phyloP scores from a whole-genome alignment of 192 early-diverging fungal genomes.

The Backusella morwellensis region DNA sequence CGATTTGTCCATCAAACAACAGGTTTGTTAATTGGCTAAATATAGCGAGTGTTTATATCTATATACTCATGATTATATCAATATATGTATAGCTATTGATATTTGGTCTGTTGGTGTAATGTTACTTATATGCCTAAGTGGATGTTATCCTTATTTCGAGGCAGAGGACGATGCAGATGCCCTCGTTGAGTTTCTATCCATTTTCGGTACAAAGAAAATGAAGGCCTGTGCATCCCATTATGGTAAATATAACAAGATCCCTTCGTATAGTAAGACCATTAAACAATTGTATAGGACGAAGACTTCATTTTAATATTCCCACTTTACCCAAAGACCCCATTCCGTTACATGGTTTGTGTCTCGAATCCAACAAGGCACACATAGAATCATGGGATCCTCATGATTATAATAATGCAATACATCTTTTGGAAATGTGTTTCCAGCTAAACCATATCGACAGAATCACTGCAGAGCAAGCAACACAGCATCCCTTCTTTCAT shows the following conservation, averaged over 20 bases:
- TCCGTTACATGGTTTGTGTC: slow-evolving; percentile 39
- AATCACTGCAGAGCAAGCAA: slow-evolving; percentile 74
- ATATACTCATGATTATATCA: too few species aligned
- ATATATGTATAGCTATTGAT: slow-evolving; percentile 66
- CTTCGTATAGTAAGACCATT: too few species aligned
- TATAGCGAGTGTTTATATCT: too few species aligned
- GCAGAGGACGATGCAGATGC: slow-evolving; percentile 85
- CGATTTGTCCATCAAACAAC: slow-evolving; percentile 75
- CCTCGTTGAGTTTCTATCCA: slow-evolving; percentile 74
- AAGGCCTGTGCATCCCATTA: slow-evolving; percentile 58
- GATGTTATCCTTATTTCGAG: slow-evolving; percentile 88
- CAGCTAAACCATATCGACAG: slow-evolving; percentile 57
- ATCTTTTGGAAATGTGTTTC: slow-evolving; percentile 61
- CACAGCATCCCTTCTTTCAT: slow-evolving; percentile 72
- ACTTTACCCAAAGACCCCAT: slow-evolving; percentile 27
- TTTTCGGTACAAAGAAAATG: slow-evolving; percentile 83
- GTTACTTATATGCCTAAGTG: slow-evolving; percentile 73
- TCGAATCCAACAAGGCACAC: slow-evolving; percentile 38
- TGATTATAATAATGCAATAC: slow-evolving; percentile 48
- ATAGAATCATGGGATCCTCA: slow-evolving; percentile 33
- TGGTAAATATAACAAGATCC: slow-evolving; percentile 43
- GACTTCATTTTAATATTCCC: slow-evolving; percentile 55
- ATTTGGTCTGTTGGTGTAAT: slow-evolving; percentile 94
- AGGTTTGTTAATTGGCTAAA: slow-evolving; percentile 37
- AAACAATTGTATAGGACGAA: slow-evolving; percentile 40